phyloP scores from a whole-genome alignment of 257 asterid species.

The Verbascum thapsus region DNA sequence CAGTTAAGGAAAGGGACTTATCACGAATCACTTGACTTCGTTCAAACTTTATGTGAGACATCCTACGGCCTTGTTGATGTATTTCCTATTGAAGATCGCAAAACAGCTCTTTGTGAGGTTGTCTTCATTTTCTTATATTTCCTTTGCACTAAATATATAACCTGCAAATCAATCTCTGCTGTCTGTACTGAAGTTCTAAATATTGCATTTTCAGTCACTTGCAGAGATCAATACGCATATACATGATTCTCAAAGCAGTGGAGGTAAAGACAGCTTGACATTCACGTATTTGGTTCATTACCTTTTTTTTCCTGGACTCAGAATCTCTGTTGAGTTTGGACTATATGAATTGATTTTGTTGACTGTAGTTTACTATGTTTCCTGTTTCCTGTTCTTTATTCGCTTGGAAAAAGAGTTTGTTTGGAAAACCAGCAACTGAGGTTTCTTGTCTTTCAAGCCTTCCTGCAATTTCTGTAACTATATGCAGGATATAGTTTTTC shows the following conservation, averaged over 20 bases:
- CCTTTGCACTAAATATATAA: constrained; percentile 19
- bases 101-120: constrained; percentile 93
- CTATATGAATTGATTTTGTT: constrained; percentile 8
- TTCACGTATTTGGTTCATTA: constrained; percentile 26
- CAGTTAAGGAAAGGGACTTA: constrained; percentile 91
- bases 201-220: constrained; percentile 71
- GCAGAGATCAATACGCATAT: constrained; percentile 74
- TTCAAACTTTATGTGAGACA: constrained; percentile 85
- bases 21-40: constrained; percentile 95
- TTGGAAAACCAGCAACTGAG: constrained; percentile 24
- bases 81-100: constrained; percentile 92
- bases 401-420: constrained; percentile 10
- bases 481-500: too few relatives aligned
- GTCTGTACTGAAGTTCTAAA: constrained; percentile 38
- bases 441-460: constrained; percentile 9
- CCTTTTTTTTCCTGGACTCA: constrained; percentile 22
- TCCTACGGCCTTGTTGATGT: constrained; percentile 95
- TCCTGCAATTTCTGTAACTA: background rate
- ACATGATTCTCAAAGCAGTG: constrained; percentile 71
- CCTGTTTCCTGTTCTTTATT: background rate
- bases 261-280: constrained; percentile 61
- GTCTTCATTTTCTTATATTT: constrained; percentile 25
- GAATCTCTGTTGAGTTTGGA: constrained; percentile 17
- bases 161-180: constrained; percentile 28
- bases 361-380: background rate